Percentiles rank a stretch among this genome's conserved stretches.
Evolutionary conservation across 768 basidiomycete species (phyloP).

Genomic region (Lyophyllum shimeji): DNA sequence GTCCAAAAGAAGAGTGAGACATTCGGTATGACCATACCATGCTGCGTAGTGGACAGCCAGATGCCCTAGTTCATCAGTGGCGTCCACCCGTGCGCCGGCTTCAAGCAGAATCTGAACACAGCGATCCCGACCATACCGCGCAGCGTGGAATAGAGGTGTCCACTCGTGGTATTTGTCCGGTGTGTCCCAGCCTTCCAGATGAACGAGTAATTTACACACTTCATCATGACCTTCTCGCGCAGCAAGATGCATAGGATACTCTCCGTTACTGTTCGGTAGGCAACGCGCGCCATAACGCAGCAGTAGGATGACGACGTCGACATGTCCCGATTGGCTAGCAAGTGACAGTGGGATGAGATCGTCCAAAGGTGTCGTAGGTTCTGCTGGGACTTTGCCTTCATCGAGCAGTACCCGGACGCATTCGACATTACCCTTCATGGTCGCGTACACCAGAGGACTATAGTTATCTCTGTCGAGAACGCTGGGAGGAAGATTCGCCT

Average conservation of each 20-base stretch:
- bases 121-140: constrained; percentile 75
- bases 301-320: constrained; percentile 77
- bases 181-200: constrained; percentile 76
- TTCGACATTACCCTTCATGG: constrained; percentile 77
- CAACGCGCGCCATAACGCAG: constrained; percentile 76
- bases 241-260: constrained; percentile 95
- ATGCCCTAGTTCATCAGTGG: constrained; percentile 82
- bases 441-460: constrained; percentile 92
- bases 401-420: constrained; percentile 84
- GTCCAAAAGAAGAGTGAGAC: constrained; percentile 59
- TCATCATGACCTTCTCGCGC: constrained; percentile 88
- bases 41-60: constrained; percentile 91
- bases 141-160: constrained; percentile 96
- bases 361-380: constrained; percentile 53
- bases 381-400: constrained; percentile 63
- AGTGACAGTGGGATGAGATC: constrained; percentile 87
- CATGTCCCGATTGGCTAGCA: constrained; percentile 87
- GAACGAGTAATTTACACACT: constrained; percentile 77
- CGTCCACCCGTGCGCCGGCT: constrained; percentile 75
- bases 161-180: constrained; percentile 98
- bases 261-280: constrained; percentile 89
- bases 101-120: constrained; percentile 80
- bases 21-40: constrained; percentile 87
- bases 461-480: constrained; percentile 91
- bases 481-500: constrained; percentile 63